Conservation (phyloP, 352 stramenopile species). For the Phytophthora capsici region DNA sequence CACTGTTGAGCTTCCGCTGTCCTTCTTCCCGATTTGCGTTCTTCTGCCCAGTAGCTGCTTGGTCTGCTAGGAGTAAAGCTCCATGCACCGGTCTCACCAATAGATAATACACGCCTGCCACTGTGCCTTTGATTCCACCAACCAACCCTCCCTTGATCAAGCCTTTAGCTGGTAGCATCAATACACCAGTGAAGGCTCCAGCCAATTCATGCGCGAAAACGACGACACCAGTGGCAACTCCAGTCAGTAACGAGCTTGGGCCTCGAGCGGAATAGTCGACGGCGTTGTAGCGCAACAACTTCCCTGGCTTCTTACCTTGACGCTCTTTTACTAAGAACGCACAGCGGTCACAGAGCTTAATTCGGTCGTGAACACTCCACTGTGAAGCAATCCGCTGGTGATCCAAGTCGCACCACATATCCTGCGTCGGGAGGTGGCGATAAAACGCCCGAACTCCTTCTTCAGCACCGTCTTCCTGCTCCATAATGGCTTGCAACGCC, state of each 20-base stretch:
- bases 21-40: conserved; percentile 50
- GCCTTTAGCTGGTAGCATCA: conserved; percentile 40
- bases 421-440: conserved; percentile 72
- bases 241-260: conserved; percentile 37
- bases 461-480: conserved; percentile 83
- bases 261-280: conserved; percentile 48
- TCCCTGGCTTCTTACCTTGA: conserved; percentile 28
- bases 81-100: conserved; percentile 45
- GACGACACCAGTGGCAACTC: conserved; percentile 20
- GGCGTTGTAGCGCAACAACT: conserved; percentile 36
- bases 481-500: conserved; percentile 59
- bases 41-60: conserved; percentile 41
- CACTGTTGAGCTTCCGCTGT: conserved; percentile 33
- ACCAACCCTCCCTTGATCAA: conserved; percentile 26
- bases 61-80: conserved; percentile 41
- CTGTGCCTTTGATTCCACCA: conserved; percentile 22
- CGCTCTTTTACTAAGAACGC: conserved; percentile 31
- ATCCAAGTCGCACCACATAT: conserved; percentile 76
- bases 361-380: conserved; percentile 38
- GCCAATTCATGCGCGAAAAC: conserved; percentile 44
- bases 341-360: conserved; percentile 52
- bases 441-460: conserved; percentile 88
- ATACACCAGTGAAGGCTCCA: conserved; percentile 49
- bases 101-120: conserved; percentile 34
- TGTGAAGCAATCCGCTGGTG: conserved; percentile 35